phyloP scores from a whole-genome alignment of 495 filamentous ascomycete genomes.

The Podospora bellae-mahoneyi region DNA sequence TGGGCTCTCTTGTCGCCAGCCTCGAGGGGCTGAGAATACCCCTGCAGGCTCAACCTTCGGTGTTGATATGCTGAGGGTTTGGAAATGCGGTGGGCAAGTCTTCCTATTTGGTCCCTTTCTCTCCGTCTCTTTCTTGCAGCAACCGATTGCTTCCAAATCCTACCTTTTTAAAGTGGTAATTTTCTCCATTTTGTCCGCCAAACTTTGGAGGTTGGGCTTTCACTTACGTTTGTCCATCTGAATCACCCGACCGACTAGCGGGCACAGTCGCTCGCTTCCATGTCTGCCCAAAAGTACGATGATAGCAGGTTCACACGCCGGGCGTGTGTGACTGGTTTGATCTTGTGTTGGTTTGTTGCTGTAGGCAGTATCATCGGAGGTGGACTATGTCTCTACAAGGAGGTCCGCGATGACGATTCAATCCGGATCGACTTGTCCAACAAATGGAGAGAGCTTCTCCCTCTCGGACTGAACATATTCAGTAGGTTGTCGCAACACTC shows the following conservation, averaged over 20 bases:
- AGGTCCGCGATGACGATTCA: constrained; percentile 18
- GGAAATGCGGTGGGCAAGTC: neutral
- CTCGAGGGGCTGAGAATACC: constrained; percentile 18
- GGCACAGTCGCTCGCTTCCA: constrained; percentile 9
- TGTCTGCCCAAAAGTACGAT: constrained; percentile 19
- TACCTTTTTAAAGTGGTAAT: neutral
- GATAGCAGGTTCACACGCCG: constrained; percentile 22
- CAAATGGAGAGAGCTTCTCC: constrained; percentile 25
- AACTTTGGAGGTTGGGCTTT: neutral
- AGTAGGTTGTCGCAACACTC: constrained; percentile 12
- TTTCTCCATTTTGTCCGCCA: neutral
- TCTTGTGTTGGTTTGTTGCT: constrained; percentile 25
- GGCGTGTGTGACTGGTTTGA: constrained; percentile 23
- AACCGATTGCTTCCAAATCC: neutral
- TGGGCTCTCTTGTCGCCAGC: neutral
- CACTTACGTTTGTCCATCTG: neutral
- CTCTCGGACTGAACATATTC: constrained; percentile 30
- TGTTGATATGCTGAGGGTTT: neutral
- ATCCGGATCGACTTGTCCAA: constrained; percentile 24
- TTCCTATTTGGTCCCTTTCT: neutral
- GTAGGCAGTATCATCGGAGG: constrained; percentile 21
- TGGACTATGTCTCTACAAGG: constrained; percentile 19
- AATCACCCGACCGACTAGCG: neutral
- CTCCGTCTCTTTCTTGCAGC: neutral
- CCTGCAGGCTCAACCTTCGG: constrained; percentile 7